Base-by-base conservation (phyloP, 805 yeast genomes). In the Metschnikowia amazonensis region DNA sequence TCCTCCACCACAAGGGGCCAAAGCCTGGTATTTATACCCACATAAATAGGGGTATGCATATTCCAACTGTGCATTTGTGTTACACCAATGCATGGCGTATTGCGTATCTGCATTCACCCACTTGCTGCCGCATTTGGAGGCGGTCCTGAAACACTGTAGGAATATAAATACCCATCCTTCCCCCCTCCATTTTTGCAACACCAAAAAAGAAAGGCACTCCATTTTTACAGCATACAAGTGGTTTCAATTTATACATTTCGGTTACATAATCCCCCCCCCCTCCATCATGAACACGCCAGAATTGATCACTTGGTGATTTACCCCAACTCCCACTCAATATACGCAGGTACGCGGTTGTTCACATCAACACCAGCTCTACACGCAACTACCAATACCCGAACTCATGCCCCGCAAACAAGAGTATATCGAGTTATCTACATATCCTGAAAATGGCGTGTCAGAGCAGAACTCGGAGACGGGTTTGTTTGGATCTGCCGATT, bases 371-470 rank as follows among this genome's bases (percentile, higher is more conserved):
- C 11, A 30, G 17, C 13, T 9, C 17, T n/a, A 36, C 4, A 13
- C 11, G 14, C 29, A 14, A 10, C 42, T n/a, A 21, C n/a, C 18
- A 23, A 3, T 14, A 31, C 14, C 14, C 10, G n/a, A 23, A n/a
- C 7, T 18, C n/a, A 47, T 47, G 51, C 39, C 46, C 29, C 31
- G 13, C 14, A 34, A 35, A 24, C 42, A 42, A 14, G 53, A 49
- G 25, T 51, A 47, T 28, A 49, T 51, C 13, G 53, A 49, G 43
- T 50, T 51, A 28, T n/a, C 43, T 13, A 39, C 37, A 23, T 42
- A 49, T 17, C 40, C 42, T 3, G 37, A 18, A 16, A 17, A 17
- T 3, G 42, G 8, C 3, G 11, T 10, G 9, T 13, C 28, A 5
- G 31, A n/a, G 17, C 30, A 35, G 9, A n/a, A 30, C 8, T 6